These are phyloP conservation scores for Grifola frondosa DNA, from an alignment of 1,284 basidiomycete species.

Conservation along the genomic window DNA sequence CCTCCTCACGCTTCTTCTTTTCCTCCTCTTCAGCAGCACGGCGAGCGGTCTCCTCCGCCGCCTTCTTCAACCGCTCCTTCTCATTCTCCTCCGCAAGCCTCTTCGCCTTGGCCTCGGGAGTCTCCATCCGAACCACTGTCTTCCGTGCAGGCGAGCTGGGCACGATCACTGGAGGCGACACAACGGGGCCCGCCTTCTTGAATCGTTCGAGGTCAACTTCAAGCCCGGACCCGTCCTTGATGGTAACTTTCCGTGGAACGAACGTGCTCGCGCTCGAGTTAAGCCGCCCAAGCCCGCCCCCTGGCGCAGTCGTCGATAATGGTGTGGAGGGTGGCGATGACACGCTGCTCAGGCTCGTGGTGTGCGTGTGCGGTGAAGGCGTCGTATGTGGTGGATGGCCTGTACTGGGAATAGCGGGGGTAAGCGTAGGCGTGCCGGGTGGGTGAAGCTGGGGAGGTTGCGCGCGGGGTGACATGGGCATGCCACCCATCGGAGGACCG, in stretches of 20 bases:
- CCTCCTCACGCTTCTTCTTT: conserved; percentile 29
- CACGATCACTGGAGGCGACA: conserved; percentile 41
- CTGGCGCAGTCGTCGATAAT: conserved; percentile 43
- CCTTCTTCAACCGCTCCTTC: conserved; percentile 35
- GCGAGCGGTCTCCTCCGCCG: conserved; percentile 39
- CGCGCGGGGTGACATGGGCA: conserved; percentile 67
- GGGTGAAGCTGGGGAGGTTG: conserved; percentile 52
- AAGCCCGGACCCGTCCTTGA: conserved; percentile 57
- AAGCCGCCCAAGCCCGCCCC: conserved; percentile 40
- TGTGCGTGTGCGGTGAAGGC: conserved; percentile 48
- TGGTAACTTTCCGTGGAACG: conserved; percentile 55
- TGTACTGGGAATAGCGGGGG: conserved; percentile 51
- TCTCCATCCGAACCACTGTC: conserved; percentile 42
- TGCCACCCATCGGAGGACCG: conserved; percentile 41
- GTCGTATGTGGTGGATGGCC: conserved; percentile 51
- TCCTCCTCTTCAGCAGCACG: conserved; percentile 35
- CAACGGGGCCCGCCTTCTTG: conserved; percentile 42
- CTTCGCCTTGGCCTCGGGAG: conserved; percentile 47
- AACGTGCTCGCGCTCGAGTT: conserved; percentile 65
- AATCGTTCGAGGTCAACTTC: conserved; percentile 58
- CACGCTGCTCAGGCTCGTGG: conserved; percentile 46
- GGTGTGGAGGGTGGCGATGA: conserved; percentile 73
- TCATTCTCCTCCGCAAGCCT: conserved; percentile 51
- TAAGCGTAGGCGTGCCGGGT: conserved; percentile 64
- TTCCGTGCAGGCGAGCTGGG: conserved; percentile 42